A percentile compares a stretch with the other conserved stretches of the same genome.
phyloP scores from a whole-genome alignment of 192 early-diverging fungal genomes.

The Backusella psychrophila region DNA sequence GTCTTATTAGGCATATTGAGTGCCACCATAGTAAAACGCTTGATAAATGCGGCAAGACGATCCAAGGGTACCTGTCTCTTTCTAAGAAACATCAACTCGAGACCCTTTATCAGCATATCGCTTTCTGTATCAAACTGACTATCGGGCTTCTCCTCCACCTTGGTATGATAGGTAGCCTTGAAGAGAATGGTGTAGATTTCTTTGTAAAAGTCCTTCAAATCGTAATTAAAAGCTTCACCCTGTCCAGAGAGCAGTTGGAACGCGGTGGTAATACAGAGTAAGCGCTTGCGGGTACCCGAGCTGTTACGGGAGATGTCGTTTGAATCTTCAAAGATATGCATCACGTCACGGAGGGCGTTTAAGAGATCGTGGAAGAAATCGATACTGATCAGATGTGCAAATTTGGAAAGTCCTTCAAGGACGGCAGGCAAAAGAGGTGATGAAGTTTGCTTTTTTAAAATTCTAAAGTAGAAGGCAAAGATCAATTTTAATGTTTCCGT shows the following conservation, averaged over 20 bases:
- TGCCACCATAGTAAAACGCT: conserved; percentile 71
- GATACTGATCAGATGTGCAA: conserved; percentile 94
- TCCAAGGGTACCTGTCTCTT: conserved; percentile 71
- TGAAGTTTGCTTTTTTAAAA: conserved; percentile 80
- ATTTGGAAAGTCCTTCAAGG: conserved; percentile 78
- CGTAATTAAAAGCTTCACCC: conserved; percentile 90
- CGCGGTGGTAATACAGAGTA: conserved; percentile 89
- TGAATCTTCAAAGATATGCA: conserved; percentile 48
- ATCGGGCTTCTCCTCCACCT: conserved; percentile 54
- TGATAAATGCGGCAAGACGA: conserved; percentile 85
- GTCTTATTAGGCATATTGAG: conserved; percentile 77
- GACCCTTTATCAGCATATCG: conserved; percentile 77
- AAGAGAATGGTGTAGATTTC: conserved; percentile 80
- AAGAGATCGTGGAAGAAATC: conserved; percentile 94
- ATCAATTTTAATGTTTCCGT: conserved; percentile 93
- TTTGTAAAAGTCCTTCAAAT: conserved; percentile 88
- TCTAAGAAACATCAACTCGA: conserved; percentile 87
- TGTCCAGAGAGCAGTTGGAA: conserved; percentile 88
- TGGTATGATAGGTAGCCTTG: conserved; percentile 62
- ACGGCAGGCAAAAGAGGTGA: conserved; percentile 73
- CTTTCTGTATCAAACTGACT: conserved; percentile 61
- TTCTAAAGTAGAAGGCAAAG: conserved; percentile 93
- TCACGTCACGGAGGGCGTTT: conserved; percentile 78
- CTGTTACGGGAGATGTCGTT: conserved; percentile 40
- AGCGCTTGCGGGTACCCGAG: conserved; percentile 61